Percentiles rank a stretch among this genome's conserved stretches.
These are phyloP conservation scores for Psilocybe cyanescens DNA, from an alignment of 768 basidiomycete species.

Conservation along the genomic window DNA sequence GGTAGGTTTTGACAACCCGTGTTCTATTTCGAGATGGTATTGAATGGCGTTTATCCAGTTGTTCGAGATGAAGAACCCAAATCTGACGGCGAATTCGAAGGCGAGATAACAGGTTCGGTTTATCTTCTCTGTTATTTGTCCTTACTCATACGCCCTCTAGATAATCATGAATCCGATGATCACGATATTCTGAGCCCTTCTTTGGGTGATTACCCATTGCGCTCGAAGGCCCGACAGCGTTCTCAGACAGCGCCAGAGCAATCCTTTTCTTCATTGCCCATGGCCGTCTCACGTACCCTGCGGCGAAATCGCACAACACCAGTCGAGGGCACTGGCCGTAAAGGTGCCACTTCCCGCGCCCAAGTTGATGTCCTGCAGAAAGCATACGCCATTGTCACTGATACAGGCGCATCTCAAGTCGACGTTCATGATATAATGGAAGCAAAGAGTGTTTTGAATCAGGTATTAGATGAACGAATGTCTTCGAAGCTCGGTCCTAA, in stretches of 20 bases:
- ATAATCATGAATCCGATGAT: slow-evolving; percentile 11
- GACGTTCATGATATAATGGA: slow-evolving; percentile 51
- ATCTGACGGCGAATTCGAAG: background rate
- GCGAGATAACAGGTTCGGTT: background rate
- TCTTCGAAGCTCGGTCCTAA: slow-evolving; percentile 32
- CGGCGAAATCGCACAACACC: slow-evolving; percentile 37
- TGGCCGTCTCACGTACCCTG: slow-evolving; percentile 26
- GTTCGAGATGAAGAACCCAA: slow-evolving; percentile 4
- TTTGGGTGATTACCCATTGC: slow-evolving; percentile 14
- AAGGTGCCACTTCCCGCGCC: slow-evolving; percentile 31
- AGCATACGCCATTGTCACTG: slow-evolving; percentile 44
- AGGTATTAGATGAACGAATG: slow-evolving; percentile 49
- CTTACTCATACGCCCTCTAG: background rate
- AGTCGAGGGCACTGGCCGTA: slow-evolving; percentile 1
- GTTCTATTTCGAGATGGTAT: background rate
- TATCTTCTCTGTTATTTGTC: background rate
- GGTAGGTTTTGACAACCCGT: slow-evolving; percentile 8
- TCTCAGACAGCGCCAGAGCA: slow-evolving; percentile 27
- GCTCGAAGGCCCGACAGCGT: slow-evolving; percentile 18
- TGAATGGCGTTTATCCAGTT: background rate
- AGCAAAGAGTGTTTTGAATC: slow-evolving; percentile 46
- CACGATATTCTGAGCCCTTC: slow-evolving; percentile 20
- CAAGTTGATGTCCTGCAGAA: slow-evolving; percentile 47
- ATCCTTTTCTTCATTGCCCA: slow-evolving; percentile 1
- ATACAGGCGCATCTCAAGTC: slow-evolving; percentile 48